Conservation (phyloP, 768 basidiomycete genomes). For the Calocybe indica region DNA sequence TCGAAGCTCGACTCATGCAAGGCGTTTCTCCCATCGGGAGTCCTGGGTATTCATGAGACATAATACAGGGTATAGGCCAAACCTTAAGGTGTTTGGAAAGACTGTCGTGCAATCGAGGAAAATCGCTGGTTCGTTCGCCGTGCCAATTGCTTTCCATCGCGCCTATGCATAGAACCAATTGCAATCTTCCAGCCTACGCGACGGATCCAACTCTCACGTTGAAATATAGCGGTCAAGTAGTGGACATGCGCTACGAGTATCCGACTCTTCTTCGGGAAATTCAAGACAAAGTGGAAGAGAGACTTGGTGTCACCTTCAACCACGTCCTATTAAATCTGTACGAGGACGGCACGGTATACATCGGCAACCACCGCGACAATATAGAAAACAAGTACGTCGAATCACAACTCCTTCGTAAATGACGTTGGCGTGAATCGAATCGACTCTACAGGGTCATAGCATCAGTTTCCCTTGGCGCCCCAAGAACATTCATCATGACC, state of each 20-base stretch:
- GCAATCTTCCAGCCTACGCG: slow-evolving; percentile 16
- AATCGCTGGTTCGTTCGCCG: slow-evolving; percentile 19
- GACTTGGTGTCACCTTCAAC: slow-evolving; percentile 22
- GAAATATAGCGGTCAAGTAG: slow-evolving; percentile 24
- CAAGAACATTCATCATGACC: slow-evolving; percentile 23
- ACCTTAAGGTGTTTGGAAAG: slow-evolving; percentile 20
- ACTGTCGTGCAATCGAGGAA: slow-evolving; percentile 22
- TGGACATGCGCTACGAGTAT: slow-evolving; percentile 22
- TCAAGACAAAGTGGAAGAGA: slow-evolving; percentile 21
- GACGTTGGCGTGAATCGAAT: neutral
- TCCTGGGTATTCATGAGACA: neutral
- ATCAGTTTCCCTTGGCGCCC: slow-evolving; percentile 23
- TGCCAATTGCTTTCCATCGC: neutral
- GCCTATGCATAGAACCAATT: neutral
- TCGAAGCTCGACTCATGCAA: slow-evolving; percentile 11
- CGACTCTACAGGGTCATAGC: slow-evolving; percentile 19
- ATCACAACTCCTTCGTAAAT: neutral
- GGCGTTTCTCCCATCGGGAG: neutral
- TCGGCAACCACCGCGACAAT: slow-evolving; percentile 25
- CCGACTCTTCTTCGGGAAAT: slow-evolving; percentile 20
- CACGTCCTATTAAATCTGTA: slow-evolving; percentile 26
- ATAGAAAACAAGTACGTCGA: slow-evolving; percentile 18
- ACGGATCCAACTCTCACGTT: slow-evolving; percentile 18
- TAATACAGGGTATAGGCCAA: slow-evolving; percentile 22
- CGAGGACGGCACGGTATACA: slow-evolving; percentile 22